Evolutionary conservation across 2,329 filamentous ascomycete genomes (phyloP).

Genomic region (Pyricularia sp.): DNA sequence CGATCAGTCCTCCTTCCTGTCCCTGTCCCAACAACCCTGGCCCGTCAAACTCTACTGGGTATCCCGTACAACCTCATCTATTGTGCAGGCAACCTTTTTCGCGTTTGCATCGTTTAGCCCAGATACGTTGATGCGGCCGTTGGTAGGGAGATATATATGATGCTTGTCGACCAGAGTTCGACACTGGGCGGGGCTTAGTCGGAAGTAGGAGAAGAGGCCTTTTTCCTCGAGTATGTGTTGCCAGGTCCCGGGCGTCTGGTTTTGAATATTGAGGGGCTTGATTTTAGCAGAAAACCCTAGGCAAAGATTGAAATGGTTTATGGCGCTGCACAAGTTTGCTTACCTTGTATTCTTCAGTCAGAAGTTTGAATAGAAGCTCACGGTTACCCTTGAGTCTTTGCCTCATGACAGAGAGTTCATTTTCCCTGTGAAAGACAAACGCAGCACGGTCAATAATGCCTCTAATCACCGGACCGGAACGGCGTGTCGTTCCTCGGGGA

Average conservation of each 20-base stretch:
- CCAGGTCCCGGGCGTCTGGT: constrained; percentile 36
- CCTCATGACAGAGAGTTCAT: constrained; percentile 71
- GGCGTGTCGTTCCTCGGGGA: neutral
- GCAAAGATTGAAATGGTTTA: neutral
- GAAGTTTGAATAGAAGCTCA: constrained; percentile 36
- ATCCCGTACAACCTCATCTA: neutral
- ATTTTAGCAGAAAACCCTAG: neutral
- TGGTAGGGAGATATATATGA: constrained; percentile 95
- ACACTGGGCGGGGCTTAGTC: constrained; percentile 86
- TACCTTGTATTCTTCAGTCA: neutral
- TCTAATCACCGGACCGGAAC: constrained; percentile 64
- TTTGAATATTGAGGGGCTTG: constrained; percentile 36
- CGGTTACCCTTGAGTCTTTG: constrained; percentile 89
- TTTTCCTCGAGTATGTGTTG: neutral
- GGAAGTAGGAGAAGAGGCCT: constrained; percentile 99
- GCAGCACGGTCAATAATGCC: constrained; percentile 52
- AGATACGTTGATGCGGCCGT: constrained; percentile 56
- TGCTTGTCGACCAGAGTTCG: constrained; percentile 84
- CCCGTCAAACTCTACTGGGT: neutral
- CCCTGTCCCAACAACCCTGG: neutral
- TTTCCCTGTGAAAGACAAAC: neutral
- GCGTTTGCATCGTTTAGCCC: neutral
- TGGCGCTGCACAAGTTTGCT: neutral
- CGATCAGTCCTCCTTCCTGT: neutral
- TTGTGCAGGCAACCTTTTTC: neutral